Percentiles rank a stretch among this genome's conserved stretches.
Evolutionary conservation across 108 stramenopile species (phyloP).

Genomic region (Heterococcus sp.): DNA sequence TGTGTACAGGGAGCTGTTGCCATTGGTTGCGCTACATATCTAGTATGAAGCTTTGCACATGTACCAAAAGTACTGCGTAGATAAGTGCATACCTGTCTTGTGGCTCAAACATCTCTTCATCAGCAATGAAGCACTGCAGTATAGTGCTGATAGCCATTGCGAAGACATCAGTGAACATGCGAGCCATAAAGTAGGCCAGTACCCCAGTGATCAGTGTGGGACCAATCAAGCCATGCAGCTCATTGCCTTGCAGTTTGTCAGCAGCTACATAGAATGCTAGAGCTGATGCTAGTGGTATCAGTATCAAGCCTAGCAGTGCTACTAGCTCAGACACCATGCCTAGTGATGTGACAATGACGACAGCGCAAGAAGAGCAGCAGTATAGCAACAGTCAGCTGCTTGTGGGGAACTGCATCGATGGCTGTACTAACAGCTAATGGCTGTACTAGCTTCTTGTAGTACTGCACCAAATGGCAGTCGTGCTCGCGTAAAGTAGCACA

Average conservation of each 20-base stretch:
- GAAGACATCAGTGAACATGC: constrained; percentile 30
- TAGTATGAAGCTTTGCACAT: too few relatives aligned
- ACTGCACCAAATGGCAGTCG: too few relatives aligned
- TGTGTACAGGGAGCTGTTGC: too few relatives aligned
- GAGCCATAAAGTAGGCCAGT: constrained; percentile 32
- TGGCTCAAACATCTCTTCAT: constrained; percentile 58
- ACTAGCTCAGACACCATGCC: not conserved
- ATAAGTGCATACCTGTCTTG: constrained; percentile 17
- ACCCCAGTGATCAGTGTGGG: constrained; percentile 29
- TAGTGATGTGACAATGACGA: not conserved
- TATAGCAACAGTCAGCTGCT: not conserved
- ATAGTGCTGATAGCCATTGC: constrained; percentile 56
- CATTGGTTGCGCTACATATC: too few relatives aligned
- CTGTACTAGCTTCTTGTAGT: too few relatives aligned
- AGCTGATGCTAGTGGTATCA: constrained; percentile 23
- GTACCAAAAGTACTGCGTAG: too few relatives aligned
- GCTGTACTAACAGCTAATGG: too few relatives aligned
- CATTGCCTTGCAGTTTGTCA: constrained; percentile 1
- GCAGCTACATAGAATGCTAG: constrained; percentile 14
- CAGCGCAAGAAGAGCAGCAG: not conserved
- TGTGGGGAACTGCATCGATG: too few relatives aligned
- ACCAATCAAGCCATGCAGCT: constrained; percentile 35
- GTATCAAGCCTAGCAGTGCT: not conserved
- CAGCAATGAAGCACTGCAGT: constrained; percentile 60
- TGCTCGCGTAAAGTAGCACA: too few relatives aligned